Evolutionary conservation across 2,329 filamentous ascomycete species (phyloP).

Genomic region (Monilinia aucupariae): DNA sequence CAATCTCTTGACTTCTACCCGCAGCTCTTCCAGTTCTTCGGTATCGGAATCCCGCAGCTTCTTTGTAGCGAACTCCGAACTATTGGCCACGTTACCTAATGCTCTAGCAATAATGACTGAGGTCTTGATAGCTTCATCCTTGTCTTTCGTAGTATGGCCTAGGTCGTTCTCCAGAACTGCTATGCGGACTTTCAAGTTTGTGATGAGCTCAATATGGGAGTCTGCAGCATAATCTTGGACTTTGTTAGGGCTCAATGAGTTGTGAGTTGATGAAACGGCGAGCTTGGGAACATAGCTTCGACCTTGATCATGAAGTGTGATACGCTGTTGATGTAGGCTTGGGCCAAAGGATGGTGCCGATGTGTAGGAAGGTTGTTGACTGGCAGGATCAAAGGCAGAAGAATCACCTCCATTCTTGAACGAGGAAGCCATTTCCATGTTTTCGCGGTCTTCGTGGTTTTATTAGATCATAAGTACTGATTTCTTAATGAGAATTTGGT

Average conservation of each 20-base stretch:
- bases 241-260: conserved; percentile 53
- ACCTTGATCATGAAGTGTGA: not conserved
- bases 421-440: not conserved
- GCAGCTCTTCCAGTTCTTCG: conserved; percentile 17
- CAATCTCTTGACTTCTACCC: conserved; percentile 23
- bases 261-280: not conserved
- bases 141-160: conserved; percentile 20
- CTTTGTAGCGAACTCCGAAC: not conserved
- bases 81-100: conserved; percentile 1
- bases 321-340: not conserved
- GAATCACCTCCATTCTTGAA: not conserved
- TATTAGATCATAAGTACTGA: not conserved
- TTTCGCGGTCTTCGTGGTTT: not conserved
- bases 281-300: not conserved
- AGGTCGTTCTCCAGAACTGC: conserved; percentile 30
- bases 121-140: conserved; percentile 20
- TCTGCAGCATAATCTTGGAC: conserved; percentile 57
- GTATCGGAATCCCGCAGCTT: not conserved
- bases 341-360: not conserved
- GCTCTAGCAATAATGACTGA: conserved; percentile 19
- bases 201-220: conserved; percentile 9
- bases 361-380: not conserved
- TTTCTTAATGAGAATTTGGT: not conserved
- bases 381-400: not conserved
- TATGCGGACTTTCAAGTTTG: conserved; percentile 20